Conservation (phyloP, 2,329 filamentous ascomycete species). For the Elsinoe perseae region DNA sequence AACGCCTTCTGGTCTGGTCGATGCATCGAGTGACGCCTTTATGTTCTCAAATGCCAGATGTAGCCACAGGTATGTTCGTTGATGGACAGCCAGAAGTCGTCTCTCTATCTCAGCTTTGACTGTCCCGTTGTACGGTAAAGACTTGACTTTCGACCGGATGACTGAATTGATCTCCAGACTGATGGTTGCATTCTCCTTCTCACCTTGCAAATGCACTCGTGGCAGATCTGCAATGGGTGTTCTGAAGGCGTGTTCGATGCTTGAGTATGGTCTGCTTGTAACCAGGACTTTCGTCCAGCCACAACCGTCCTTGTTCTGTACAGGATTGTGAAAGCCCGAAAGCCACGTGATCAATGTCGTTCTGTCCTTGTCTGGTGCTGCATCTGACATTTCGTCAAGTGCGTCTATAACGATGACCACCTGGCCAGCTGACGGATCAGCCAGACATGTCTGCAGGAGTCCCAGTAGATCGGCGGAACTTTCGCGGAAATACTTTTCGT, state of each 20-base stretch:
- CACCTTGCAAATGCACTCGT: constrained; percentile 13
- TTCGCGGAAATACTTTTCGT: too few species aligned
- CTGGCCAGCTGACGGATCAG: too few species aligned
- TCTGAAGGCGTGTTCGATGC: constrained; percentile 16
- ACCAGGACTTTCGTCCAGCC: constrained; percentile 19
- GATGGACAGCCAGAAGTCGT: background rate
- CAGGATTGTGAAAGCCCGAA: background rate
- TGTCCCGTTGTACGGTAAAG: background rate
- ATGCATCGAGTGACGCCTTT: too few species aligned
- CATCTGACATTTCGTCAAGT: too few species aligned
- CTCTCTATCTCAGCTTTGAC: background rate
- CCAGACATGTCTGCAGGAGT: too few species aligned
- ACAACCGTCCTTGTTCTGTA: too few species aligned
- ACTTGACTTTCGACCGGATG: background rate
- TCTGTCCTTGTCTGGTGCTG: too few species aligned
- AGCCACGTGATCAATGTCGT: constrained; percentile 15
- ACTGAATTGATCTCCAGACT: constrained; percentile 8
- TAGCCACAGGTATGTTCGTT: constrained; percentile 11
- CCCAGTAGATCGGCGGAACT: too few species aligned
- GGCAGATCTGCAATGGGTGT: background rate
- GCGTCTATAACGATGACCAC: too few species aligned
- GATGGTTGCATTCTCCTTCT: constrained; percentile 19
- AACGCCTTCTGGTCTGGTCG: too few species aligned
- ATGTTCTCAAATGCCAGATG: constrained; percentile 3
- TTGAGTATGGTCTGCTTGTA: constrained; percentile 19